Evolutionary conservation across 2,329 filamentous ascomycete species (phyloP).

Genomic region (Botrytis elliptica): DNA sequence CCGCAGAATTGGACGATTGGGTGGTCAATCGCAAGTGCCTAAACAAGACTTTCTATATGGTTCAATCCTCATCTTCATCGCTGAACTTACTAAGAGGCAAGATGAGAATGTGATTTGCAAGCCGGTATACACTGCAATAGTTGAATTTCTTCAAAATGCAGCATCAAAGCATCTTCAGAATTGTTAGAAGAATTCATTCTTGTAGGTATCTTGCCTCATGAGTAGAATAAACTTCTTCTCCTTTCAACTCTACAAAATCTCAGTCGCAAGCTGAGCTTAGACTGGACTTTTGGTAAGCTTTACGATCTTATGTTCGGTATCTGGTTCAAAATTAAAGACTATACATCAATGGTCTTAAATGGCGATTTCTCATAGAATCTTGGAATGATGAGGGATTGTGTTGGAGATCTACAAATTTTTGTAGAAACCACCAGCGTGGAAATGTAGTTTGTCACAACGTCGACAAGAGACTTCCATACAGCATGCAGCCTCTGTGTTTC

Average conservation of each 20-base stretch:
- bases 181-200: background rate
- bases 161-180: background rate
- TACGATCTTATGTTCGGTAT: no score
- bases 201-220: background rate
- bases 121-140: background rate
- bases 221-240: background rate
- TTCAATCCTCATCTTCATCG: background rate
- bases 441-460: background rate
- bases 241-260: background rate
- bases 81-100: background rate
- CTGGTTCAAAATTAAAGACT: background rate
- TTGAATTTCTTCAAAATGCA: background rate
- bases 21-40: background rate
- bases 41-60: background rate
- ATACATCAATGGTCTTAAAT: background rate
- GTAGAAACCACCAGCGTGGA: background rate
- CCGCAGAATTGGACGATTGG: background rate
- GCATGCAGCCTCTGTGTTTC: background rate
- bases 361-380: background rate
- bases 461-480: accelerated
- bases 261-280: background rate
- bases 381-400: background rate
- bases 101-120: background rate
- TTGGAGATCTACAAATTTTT: background rate
- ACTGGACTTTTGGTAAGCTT: background rate